Evolutionary conservation across 495 filamentous ascomycete genomes (phyloP), one percentile per base, ranked within the genome.

Genomic region (Neurospora sp.): DNA sequence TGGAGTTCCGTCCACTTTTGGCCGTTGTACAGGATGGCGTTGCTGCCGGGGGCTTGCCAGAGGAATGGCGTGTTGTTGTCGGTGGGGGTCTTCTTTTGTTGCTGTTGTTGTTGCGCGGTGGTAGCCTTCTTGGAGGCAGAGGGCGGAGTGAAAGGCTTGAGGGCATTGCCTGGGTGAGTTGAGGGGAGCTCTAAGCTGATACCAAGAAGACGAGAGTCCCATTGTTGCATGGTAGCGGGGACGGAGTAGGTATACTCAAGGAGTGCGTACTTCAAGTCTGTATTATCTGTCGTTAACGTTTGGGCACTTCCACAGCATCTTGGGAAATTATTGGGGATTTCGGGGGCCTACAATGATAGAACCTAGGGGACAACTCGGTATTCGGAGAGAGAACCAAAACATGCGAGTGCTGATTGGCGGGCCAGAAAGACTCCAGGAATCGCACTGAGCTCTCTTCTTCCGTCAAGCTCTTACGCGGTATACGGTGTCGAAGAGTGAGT

Each of bases 1-100:
- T 97, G 92, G 18, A 96, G 85, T 74, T 94, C 92, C 20, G 86
- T 82, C 94, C 94, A 97, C 78, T 91, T 92, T 41, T 93, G 89
- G 31, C 93, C 93, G 70, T 93, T 91, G 79, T 92, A 93, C 18
- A 97, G 85, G 12, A 90, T 88, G 2, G 93, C 93, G 76, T 94
- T 91, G 77, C 89, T 91, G 78, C 90, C 91, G 23, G 93, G 94
- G 46, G 91, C 88, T 82, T 96, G 91, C 91, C 92, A 96, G 4
- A 94, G 83, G 75, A 95, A 94, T 0, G 90, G 86, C 0, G 88
- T 86, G 4, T 85, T 70, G 16, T 74, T 75, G 7, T 83, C 76
- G 9, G 48, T 41, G 12, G 73, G 48, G 5, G 71, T 70, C 39
- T 77, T 62, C 69, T 37, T 77, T 75, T 73, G 75, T 42, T 54